Conservation (phyloP, 495 filamentous ascomycete species). For the Articulospora tetracladia region DNA sequence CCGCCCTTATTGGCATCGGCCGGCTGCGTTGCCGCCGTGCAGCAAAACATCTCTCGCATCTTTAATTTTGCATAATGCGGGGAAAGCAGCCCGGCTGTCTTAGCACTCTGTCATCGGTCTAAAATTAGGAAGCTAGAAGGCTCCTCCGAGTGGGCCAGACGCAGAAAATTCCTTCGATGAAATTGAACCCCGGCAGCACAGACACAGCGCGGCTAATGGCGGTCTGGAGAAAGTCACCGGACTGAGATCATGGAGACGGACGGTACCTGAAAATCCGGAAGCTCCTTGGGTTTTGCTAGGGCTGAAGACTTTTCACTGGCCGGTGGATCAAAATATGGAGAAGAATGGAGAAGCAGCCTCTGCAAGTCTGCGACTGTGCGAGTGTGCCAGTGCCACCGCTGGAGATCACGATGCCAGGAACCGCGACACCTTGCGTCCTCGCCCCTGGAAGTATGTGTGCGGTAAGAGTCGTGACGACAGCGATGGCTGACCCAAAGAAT, state of each 20-base stretch:
- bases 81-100: no score
- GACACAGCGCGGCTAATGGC: slow-evolving; percentile 11
- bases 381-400: no score
- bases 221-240: not conserved
- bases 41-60: no score
- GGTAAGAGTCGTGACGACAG: not conserved
- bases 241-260: not conserved
- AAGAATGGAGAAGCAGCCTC: not conserved
- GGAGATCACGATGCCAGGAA: not conserved
- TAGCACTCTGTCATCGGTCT: no score
- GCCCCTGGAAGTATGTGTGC: no score
- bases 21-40: no score
- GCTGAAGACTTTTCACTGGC: slow-evolving; percentile 12
- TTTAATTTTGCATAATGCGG: no score
- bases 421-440: not conserved
- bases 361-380: no score
- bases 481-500: not conserved
- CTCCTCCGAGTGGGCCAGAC: not conserved
- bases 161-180: not conserved
- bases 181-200: slow-evolving; percentile 1
- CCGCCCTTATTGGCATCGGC: no score
- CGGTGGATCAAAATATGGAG: slow-evolving; percentile 3
- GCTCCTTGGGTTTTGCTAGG: not conserved
- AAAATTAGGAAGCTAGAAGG: not conserved
- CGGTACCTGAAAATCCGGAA: slow-evolving; percentile 16